A percentile compares a stretch with the other conserved stretches of the same genome.
phyloP scores from a whole-genome alignment of 805 yeast species.

The Novakomyces olei region DNA sequence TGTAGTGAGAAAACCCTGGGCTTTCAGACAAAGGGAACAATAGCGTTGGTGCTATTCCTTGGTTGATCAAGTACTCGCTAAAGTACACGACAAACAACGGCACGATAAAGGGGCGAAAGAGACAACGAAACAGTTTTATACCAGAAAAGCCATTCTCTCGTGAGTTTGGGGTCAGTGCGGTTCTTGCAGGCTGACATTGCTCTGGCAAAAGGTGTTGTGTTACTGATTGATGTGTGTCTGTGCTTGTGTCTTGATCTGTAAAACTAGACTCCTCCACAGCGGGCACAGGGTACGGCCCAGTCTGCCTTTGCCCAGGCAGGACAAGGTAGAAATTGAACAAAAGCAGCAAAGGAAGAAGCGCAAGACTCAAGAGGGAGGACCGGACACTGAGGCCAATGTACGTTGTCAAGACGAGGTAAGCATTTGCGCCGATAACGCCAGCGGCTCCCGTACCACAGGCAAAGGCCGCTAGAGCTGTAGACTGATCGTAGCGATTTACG shows the following conservation, averaged over 20 bases:
- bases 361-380: slow-evolving; percentile 29
- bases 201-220: too few species aligned
- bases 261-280: neutral
- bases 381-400: slow-evolving; percentile 34
- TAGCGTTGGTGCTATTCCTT: slow-evolving; percentile 30
- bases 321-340: slow-evolving; percentile 12
- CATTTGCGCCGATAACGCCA: slow-evolving; percentile 54
- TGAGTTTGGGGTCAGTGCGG: neutral
- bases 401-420: slow-evolving; percentile 51
- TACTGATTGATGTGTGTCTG: too few species aligned
- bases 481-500: slow-evolving; percentile 54
- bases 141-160: slow-evolving; percentile 1
- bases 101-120: slow-evolving; percentile 28
- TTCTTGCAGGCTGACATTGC: too few species aligned
- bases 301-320: slow-evolving; percentile 15
- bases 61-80: slow-evolving; percentile 74
- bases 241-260: neutral
- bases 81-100: slow-evolving; percentile 70
- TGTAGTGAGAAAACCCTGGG: neutral
- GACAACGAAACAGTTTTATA: slow-evolving; percentile 9
- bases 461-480: slow-evolving; percentile 49
- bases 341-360: slow-evolving; percentile 16
- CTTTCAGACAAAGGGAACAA: slow-evolving; percentile 3
- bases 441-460: slow-evolving; percentile 95
- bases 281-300: neutral